A percentile compares a stretch with the other conserved stretches of the same genome.
Evolutionary conservation across 805 yeast species (phyloP).

Genomic region (Suhomyces emberorum): DNA sequence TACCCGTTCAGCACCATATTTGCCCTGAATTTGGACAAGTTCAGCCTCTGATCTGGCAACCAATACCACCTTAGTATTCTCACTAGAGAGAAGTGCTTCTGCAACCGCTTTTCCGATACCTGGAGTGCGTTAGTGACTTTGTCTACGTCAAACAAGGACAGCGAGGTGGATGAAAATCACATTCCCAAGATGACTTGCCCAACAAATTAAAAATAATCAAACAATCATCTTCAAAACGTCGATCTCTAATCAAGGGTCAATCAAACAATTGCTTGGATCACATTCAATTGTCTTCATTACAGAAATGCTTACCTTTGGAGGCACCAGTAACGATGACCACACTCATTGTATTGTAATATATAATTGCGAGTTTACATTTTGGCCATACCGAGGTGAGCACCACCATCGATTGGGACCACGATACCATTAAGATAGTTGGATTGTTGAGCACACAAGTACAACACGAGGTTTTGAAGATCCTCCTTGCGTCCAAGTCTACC

Average conservation of each 20-base stretch:
- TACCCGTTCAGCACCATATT: slow-evolving; percentile 49
- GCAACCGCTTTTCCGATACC: slow-evolving; percentile 86
- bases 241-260: neutral
- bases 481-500: slow-evolving; percentile 58
- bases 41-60: slow-evolving; percentile 64
- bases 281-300: too few relatives aligned
- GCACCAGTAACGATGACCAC: slow-evolving; percentile 59
- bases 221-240: too few relatives aligned
- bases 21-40: slow-evolving; percentile 39
- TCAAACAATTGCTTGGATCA: too few relatives aligned
- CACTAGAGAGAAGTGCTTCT: slow-evolving; percentile 36
- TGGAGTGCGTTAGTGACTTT: too few relatives aligned
- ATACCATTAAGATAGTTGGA: slow-evolving; percentile 64
- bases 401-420: slow-evolving; percentile 71
- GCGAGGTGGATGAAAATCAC: too few relatives aligned
- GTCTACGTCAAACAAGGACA: too few relatives aligned
- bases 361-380: slow-evolving; percentile 4
- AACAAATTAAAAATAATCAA: too few relatives aligned
- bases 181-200: too few relatives aligned
- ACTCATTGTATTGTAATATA: slow-evolving; percentile 4
- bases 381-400: slow-evolving; percentile 40
- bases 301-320: slow-evolving; percentile 50
- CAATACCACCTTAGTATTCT: slow-evolving; percentile 51
- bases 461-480: slow-evolving; percentile 53
- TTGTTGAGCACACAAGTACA: slow-evolving; percentile 54